A percentile compares a stretch with the other conserved stretches of the same genome.
Evolutionary conservation across 1,139 yeast genomes (phyloP).

Genomic region (Meyerozyma athensensis): DNA sequence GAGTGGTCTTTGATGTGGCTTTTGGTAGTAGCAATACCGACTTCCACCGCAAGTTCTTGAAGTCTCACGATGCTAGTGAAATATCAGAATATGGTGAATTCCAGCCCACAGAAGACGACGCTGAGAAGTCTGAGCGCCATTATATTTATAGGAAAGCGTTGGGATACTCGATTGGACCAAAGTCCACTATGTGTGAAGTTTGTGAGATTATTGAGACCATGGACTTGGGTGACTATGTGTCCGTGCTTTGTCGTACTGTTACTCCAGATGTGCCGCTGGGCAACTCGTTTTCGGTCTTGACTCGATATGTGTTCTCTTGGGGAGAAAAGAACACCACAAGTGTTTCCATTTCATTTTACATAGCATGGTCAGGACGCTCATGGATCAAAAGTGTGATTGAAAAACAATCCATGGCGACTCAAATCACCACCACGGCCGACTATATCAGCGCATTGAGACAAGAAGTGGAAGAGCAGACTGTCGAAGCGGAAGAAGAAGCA

Average conservation of each 20-base stretch:
- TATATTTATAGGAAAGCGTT: conserved; percentile 44
- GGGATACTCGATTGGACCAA: conserved; percentile 55
- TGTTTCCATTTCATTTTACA: conserved; percentile 38
- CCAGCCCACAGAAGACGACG: conserved; percentile 27
- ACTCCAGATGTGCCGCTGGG: conserved; percentile 66
- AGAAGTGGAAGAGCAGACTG: conserved; percentile 19
- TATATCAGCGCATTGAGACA: conserved; percentile 24
- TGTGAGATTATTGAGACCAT: conserved; percentile 39
- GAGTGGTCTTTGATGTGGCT: conserved; percentile 42
- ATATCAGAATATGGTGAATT: conserved; percentile 40
- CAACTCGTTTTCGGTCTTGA: conserved; percentile 45
- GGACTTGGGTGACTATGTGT: conserved; percentile 34
- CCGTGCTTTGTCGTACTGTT: conserved; percentile 33
- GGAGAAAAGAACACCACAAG: conserved; percentile 36
- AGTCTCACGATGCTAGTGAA: conserved; percentile 45
- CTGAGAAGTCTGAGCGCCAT: conserved; percentile 27
- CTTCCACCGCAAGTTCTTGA: conserved; percentile 39
- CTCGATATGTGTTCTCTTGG: conserved; percentile 48
- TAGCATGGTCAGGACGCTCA: conserved; percentile 53
- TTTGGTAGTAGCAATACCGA: conserved; percentile 39
- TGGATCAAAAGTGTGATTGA: conserved; percentile 56
- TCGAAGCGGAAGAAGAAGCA: neutral
- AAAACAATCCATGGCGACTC: conserved; percentile 46
- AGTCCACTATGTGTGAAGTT: conserved; percentile 49
- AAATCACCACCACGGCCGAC: conserved; percentile 34